Conservation (phyloP, 2,329 filamentous ascomycete species). For the Nectriaceae sp. region DNA sequence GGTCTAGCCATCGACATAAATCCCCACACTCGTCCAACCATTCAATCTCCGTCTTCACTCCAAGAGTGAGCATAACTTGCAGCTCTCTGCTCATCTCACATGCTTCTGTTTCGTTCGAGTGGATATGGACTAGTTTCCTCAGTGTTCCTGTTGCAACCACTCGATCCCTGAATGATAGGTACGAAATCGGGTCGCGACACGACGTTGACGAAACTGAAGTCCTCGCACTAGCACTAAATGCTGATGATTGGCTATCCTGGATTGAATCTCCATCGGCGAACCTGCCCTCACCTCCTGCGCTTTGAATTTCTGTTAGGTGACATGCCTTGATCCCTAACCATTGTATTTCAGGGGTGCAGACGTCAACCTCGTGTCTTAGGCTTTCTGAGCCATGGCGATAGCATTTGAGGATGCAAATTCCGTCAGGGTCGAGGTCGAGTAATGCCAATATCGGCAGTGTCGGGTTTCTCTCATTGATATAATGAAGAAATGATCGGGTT, state of each 20-base stretch:
- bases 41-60: slow-evolving; percentile 78
- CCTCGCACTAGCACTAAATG: background rate
- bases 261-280: background rate
- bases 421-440: slow-evolving; percentile 77
- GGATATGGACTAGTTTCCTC: slow-evolving; percentile 37
- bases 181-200: slow-evolving; percentile 31
- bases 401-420: slow-evolving; percentile 70
- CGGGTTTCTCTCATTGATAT: slow-evolving; percentile 49
- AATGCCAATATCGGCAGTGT: slow-evolving; percentile 62
- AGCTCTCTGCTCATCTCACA: slow-evolving; percentile 55
- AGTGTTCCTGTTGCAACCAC: slow-evolving; percentile 58
- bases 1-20: slow-evolving; percentile 52
- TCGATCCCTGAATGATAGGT: slow-evolving; percentile 59
- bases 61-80: slow-evolving; percentile 73
- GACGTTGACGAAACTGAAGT: slow-evolving; percentile 26
- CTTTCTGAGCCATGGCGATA: slow-evolving; percentile 71
- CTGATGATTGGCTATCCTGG: slow-evolving; percentile 11
- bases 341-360: slow-evolving; percentile 51
- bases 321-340: slow-evolving; percentile 65
- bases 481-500: slow-evolving; percentile 65
- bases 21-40: slow-evolving; percentile 60
- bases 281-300: background rate
- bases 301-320: slow-evolving; percentile 37
- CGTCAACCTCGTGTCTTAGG: slow-evolving; percentile 59
- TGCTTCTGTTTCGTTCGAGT: slow-evolving; percentile 32